Base-by-base conservation (phyloP, 768 basidiomycete genomes). In the Russula brevipes region DNA sequence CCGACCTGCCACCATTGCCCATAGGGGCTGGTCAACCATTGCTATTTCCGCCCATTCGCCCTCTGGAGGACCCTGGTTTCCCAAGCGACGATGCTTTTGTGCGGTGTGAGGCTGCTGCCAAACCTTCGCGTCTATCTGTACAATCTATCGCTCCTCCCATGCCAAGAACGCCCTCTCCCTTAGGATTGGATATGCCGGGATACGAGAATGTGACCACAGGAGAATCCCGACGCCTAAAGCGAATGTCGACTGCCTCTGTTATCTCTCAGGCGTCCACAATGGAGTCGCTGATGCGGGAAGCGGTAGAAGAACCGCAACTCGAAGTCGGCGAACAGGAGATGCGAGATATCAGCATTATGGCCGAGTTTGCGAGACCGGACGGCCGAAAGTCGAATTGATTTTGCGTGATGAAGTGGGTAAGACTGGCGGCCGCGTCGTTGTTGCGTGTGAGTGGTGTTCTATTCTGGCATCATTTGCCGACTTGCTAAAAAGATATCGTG, bases 321-420 rank as follows among this genome's bases (percentile, higher is more conserved):
- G 79, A 81, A 60, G 73, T 89, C 60, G 82, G 84, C 60, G 78
- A 79, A 33, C 72, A 76, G 57, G 89, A 92, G 70, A 76, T 83
- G 68, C 73, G 75, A 6, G 87, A 89, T 65, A 76, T 89, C 62
- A 76, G 76, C 19, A 68, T 80, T 30, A 77, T 90, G 51, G 76
- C 85, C 7, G 88, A 90, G 73, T 76, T 81, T 60, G 85, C 84
- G 35, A 76, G 84, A 50, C 80, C 4, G 90, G 90, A 3, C 81
- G 83, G 69, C 90, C 89, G 31, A 84, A 80, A 67, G 69, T 91
- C 45, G 81, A 82, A 45, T 73, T 77, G 59, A 81, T 90, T 39
- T 69, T 90, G 30, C 78, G 80, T 35, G 86, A 88, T 60, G 90
- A 91, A 73, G 81, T 88, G 3, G 76, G 80, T 51, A 69, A 69